Conservation (phyloP, 73 alveolate species). For the Durusdinium trenchii region DNA sequence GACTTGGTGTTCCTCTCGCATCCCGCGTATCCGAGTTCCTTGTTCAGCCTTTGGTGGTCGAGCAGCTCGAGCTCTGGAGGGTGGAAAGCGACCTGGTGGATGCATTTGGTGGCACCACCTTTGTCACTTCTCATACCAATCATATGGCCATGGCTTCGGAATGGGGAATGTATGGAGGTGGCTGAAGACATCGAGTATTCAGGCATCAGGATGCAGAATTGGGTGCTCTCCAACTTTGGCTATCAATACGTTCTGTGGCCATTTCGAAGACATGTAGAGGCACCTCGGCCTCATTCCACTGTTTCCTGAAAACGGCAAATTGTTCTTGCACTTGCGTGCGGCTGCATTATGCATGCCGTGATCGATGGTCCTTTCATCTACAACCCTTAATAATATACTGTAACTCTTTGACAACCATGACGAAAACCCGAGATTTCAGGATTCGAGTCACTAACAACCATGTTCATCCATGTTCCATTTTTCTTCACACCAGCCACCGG, state of each 20-base stretch:
- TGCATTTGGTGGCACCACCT: slow-evolving; percentile 46
- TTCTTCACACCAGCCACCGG: too few relatives aligned
- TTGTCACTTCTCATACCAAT: slow-evolving; percentile 56
- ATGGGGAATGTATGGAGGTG: slow-evolving; percentile 63
- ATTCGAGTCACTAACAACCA: too few relatives aligned
- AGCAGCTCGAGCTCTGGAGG: background rate
- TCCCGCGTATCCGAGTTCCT: slow-evolving; percentile 80
- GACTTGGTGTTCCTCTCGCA: slow-evolving; percentile 77
- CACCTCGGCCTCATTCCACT: background rate
- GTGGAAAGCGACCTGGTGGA: slow-evolving; percentile 84
- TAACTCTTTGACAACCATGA: too few relatives aligned
- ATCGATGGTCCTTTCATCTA: too few relatives aligned
- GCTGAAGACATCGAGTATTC: slow-evolving; percentile 69
- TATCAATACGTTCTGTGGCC: slow-evolving; percentile 69
- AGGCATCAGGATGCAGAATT: slow-evolving; percentile 70
- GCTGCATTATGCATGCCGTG: too few relatives aligned
- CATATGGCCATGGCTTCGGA: slow-evolving; percentile 67
- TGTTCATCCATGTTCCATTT: too few relatives aligned
- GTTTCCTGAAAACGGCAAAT: too few relatives aligned
- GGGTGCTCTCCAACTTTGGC: slow-evolving; percentile 80
- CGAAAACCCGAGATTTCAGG: too few relatives aligned
- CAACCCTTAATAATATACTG: too few relatives aligned
- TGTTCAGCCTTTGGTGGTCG: slow-evolving; percentile 90
- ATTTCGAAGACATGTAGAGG: background rate
- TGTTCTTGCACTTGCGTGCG: too few relatives aligned